Conservation (phyloP, 768 basidiomycete genomes). For the Lactarius psammicola region DNA sequence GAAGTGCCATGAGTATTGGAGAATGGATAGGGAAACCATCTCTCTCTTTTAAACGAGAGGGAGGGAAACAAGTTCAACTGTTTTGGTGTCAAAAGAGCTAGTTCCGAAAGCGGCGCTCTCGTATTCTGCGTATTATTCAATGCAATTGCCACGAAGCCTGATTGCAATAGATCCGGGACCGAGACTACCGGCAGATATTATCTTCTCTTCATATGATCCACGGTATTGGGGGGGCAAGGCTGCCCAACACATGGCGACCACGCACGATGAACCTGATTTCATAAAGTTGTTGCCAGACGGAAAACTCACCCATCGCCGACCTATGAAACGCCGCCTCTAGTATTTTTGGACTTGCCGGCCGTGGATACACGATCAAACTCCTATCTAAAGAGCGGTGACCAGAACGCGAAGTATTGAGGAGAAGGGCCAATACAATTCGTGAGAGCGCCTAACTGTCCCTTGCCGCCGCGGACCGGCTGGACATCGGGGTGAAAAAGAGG, state of each 20-base stretch:
- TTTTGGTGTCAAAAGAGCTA: too few species aligned
- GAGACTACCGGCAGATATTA: neutral
- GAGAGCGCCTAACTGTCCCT: neutral
- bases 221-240: neutral
- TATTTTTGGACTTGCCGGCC: constrained; percentile 11
- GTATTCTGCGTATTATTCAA: neutral
- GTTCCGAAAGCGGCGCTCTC: constrained; percentile 12
- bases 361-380: constrained; percentile 20
- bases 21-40: constrained; percentile 4
- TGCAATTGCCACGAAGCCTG: neutral
- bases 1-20: constrained; percentile 50
- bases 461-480: constrained; percentile 13
- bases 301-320: constrained; percentile 3
- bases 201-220: neutral
- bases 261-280: neutral
- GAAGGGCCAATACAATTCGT: constrained; percentile 5
- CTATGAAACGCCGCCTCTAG: constrained; percentile 7
- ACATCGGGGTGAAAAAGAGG: constrained; percentile 2
- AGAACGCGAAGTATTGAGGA: constrained; percentile 5
- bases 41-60: constrained; percentile 19
- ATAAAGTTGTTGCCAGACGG: neutral
- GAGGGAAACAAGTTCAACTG: too few species aligned
- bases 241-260: constrained; percentile 6
- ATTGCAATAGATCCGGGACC: neutral
- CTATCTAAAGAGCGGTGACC: neutral